phyloP scores from a whole-genome alignment of 106 monocot genomes.

The Vanilla planifolia region DNA sequence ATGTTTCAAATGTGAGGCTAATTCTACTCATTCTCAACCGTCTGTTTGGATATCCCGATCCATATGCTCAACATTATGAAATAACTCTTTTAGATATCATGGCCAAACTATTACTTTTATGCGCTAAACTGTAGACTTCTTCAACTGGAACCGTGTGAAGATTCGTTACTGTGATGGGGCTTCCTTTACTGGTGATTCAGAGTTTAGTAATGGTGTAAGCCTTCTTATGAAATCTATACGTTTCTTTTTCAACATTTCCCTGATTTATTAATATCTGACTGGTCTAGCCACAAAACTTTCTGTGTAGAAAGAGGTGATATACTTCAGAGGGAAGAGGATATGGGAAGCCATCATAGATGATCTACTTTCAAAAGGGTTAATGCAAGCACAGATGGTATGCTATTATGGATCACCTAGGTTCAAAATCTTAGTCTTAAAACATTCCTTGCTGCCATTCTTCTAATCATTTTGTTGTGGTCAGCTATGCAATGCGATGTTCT shows the following conservation, averaged over 20 bases:
- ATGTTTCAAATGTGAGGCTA: no score
- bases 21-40: no score
- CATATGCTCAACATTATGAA: no score
- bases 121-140: constrained; percentile 55
- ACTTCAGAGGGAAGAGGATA: constrained; percentile 86
- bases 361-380: constrained; percentile 59
- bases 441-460: not conserved
- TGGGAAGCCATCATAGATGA: constrained; percentile 72
- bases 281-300: not conserved
- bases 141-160: constrained; percentile 89
- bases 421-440: no score
- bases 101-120: not conserved
- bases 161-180: constrained; percentile 90
- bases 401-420: no score
- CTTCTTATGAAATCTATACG: not conserved
- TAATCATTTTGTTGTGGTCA: no score
- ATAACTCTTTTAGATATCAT: no score
- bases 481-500: no score
- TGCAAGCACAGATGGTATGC: constrained; percentile 54
- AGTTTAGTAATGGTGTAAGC: constrained; percentile 47
- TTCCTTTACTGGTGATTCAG: constrained; percentile 80
- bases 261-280: not conserved
- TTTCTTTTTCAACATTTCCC: not conserved
- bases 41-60: no score
- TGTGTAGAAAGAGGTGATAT: constrained; percentile 37